Base-by-base conservation (phyloP, 2,329 filamentous ascomycete species). In the Alternaria sp. region DNA sequence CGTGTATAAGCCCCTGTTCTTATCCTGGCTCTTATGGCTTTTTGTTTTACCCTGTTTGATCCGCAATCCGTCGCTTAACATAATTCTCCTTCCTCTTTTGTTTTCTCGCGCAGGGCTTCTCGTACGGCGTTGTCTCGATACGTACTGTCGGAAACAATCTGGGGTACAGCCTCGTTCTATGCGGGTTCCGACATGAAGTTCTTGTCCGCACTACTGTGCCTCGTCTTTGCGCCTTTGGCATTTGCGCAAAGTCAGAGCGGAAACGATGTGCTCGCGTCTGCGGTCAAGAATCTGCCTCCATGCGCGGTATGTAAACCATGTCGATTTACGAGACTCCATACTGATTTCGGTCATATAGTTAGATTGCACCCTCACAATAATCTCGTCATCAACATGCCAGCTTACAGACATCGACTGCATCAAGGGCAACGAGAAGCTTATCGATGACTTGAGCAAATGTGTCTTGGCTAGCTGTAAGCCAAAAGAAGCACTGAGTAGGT, bases 321-420 rank as follows among this genome's bases (percentile, higher is more conserved):
- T 40, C 49, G 5, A 52, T 3, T 1, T 1, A 12, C 2, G 0
- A 17, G 9, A n/a, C 32, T 10, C 17, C 6, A 17, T 30, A 40
- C 12, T 32, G 5, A 23, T 10, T 17, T 6, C 8, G 10, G 9
- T 23, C 8, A 17, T 30, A 47, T 3, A 76, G 74, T 19, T 75
- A 23, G 59, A 69, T 26, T 76, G 74, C 54, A 70, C 72, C 30
- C 46, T 73, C 10, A 56, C 56, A 13, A 61, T 51, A 28, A 66
- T 76, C n/a, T 57, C 61, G 10, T 47, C 67, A 21, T 76, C 74
- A 15, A 44, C 66, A 21, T 77, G 75, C 59, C 59, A 66, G 13
- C 55, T 75, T 30, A 68, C 73, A 4, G 71, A 76, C 43, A 66
- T 71, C 23, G 61, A 61, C 7, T 77, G 75, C 61, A 72, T 74